Conservation (phyloP, 129 eudicot genomes). For the Tagetes erecta region DNA sequence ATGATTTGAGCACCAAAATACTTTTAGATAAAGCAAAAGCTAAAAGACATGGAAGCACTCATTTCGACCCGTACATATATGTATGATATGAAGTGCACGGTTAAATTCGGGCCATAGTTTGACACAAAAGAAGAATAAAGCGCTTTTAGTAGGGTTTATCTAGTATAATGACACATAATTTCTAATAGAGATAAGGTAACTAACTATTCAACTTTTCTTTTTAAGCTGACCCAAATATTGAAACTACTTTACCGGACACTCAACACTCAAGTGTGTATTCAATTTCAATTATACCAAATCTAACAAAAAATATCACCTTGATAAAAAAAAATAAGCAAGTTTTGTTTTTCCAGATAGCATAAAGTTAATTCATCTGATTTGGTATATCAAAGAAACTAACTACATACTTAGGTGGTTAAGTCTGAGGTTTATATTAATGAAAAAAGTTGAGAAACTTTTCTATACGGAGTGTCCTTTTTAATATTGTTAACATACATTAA, state of each 20-base stretch:
- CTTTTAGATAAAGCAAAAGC: conserved; percentile 38
- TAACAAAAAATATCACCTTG: background rate
- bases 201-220: background rate
- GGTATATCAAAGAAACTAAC: too few relatives aligned
- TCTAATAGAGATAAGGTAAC: background rate
- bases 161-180: background rate
- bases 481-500: too few relatives aligned
- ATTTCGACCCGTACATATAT: conserved; percentile 2
- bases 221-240: background rate
- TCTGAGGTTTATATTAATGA: too few relatives aligned
- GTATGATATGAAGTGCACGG: conserved; percentile 7
- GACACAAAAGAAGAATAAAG: background rate
- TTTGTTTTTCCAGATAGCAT: too few relatives aligned
- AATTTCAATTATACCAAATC: background rate
- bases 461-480: too few relatives aligned
- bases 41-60: conserved; percentile 22
- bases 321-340: background rate
- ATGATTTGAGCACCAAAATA: conserved; percentile 27
- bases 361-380: background rate
- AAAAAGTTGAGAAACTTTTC: too few relatives aligned
- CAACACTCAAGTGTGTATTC: background rate
- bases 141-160: background rate
- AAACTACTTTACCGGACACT: background rate
- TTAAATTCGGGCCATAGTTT: background rate
- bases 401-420: too few relatives aligned